Evolutionary conservation across 2,329 filamentous ascomycete species (phyloP), one percentile per base, ranked within the genome.

Genomic region (Exophiala bonariae): DNA sequence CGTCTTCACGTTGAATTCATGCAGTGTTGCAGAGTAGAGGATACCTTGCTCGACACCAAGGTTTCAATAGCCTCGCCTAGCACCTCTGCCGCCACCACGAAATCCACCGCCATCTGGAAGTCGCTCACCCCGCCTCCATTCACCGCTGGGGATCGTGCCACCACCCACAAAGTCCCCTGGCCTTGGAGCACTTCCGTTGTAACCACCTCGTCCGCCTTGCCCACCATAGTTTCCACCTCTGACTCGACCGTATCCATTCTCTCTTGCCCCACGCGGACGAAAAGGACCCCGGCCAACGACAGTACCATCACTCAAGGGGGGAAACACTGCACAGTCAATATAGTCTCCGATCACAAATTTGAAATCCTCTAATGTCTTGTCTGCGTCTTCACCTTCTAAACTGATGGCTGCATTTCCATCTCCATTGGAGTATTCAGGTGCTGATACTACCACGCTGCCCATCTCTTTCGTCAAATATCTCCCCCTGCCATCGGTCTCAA

Each of bases 301-400:
- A 23, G 80, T 80, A 0, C 90, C 90, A 63, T 92, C 86, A 23
- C 80, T 72, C 19, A 87, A 71, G 1, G 89, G 88, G 33, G 88
- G 84, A 46, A 92, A 73, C 50, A 96, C 83, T 4, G 89, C 87
- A 64, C 88, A 92, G 48, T 86, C 85, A 32, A 97, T 77, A 63
- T 87, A 95, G 67, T 97, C 92, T 1, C 92, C 92, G 53, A 93
- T 86, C 9, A 96, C 86, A 61, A 96, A 95, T 17, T 85, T 80
- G 26, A 81, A 83, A 44, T 95, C 88, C 30, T 76, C 76, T 23
- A 97, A 70, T 7, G 87, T 91, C 71, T 86, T 92, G 20, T 83
- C 76, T 9, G 81, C 78, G 20, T 88, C 83, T 4, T 79, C 79
- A 26, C 75, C 75, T 44, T 80, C 66, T 36, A 74, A 63, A 19